These are phyloP conservation scores for Agarophyton chilense DNA, from an alignment of 23 red algal species.

Conservation along the genomic window DNA sequence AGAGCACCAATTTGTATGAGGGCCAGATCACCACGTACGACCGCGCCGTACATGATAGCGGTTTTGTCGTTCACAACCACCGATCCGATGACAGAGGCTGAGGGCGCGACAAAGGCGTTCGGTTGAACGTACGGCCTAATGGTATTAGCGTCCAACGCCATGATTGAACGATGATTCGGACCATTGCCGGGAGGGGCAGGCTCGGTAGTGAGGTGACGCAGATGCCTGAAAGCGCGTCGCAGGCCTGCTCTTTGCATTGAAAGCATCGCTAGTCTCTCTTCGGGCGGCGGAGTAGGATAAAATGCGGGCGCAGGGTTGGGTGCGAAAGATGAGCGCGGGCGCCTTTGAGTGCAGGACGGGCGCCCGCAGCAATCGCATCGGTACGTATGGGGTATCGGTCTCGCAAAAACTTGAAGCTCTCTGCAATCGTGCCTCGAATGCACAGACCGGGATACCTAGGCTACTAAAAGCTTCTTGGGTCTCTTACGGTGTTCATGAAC, in stretches of 20 bases:
- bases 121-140: conserved; percentile 84
- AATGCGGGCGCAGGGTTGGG: neutral
- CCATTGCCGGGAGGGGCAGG: conserved; percentile 57
- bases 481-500: too few species aligned
- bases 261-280: neutral
- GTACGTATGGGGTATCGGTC: too few species aligned
- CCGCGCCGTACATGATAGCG: conserved; percentile 81
- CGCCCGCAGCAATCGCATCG: too few species aligned
- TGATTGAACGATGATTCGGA: conserved; percentile 81
- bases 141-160: conserved; percentile 81
- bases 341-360: too few species aligned
- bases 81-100: conserved; percentile 86
- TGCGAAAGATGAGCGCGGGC: too few species aligned
- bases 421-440: too few species aligned
- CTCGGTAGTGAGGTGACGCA: neutral
- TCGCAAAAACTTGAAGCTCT: too few species aligned
- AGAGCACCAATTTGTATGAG: conserved; percentile 65
- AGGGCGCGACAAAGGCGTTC: conserved; percentile 87
- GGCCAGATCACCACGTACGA: conserved; percentile 89
- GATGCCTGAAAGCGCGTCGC: neutral
- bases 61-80: conserved; percentile 76
- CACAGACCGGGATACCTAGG: neutral
- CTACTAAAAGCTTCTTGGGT: neutral
- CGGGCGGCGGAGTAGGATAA: neutral
- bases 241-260: neutral